A percentile compares a stretch with the other conserved stretches of the same genome.
phyloP scores from a whole-genome alignment of 352 stramenopile genomes.

The Aphanomyces cochlioides region DNA sequence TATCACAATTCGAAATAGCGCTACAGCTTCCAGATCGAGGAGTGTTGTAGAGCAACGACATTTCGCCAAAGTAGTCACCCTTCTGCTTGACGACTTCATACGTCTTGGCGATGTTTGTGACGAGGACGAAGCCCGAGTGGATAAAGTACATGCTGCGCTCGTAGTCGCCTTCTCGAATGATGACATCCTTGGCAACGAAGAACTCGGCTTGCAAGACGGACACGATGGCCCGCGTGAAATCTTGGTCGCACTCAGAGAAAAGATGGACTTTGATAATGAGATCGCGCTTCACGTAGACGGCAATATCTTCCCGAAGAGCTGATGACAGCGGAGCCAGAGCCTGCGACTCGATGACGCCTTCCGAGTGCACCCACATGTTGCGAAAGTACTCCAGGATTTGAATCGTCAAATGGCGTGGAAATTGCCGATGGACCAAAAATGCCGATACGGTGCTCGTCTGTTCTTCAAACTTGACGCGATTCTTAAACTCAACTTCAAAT shows the following conservation, averaged over 20 bases:
- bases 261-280: conserved; percentile 57
- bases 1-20: conserved; percentile 56
- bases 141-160: conserved; percentile 82
- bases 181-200: conserved; percentile 69
- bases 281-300: conserved; percentile 56
- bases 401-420: conserved; percentile 48
- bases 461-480: conserved; percentile 61
- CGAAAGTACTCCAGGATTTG: conserved; percentile 77
- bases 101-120: conserved; percentile 46
- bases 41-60: conserved; percentile 68
- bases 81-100: conserved; percentile 73
- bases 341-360: conserved; percentile 57
- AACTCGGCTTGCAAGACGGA: conserved; percentile 66
- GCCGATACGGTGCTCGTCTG: conserved; percentile 50
- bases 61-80: conserved; percentile 73
- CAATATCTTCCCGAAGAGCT: conserved; percentile 54
- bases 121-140: conserved; percentile 48
- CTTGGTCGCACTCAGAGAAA: conserved; percentile 54
- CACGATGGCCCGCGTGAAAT: conserved; percentile 56
- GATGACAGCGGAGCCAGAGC: conserved; percentile 50
- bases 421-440: conserved; percentile 64
- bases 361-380: conserved; percentile 62
- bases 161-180: conserved; percentile 70
- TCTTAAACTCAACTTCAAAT: conserved; percentile 66
- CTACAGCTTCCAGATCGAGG: conserved; percentile 67